phyloP scores from a whole-genome alignment of 202 grass and related monocot genomes.

The Musa balbisiana region DNA sequence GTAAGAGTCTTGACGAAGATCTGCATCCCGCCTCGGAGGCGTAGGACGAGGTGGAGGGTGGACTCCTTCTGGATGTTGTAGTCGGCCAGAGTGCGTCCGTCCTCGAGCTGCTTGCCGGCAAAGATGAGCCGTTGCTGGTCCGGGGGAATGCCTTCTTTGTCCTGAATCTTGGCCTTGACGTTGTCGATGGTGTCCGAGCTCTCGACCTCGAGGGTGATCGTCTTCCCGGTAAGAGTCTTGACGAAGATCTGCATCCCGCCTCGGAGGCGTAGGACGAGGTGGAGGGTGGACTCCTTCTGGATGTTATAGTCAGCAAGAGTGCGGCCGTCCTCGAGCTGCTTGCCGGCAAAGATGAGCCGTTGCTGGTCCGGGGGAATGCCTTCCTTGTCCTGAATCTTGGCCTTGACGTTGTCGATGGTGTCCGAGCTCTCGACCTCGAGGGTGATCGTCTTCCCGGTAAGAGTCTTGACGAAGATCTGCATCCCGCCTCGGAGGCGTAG shows the following conservation, averaged over 20 bases:
- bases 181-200: constrained; percentile 23
- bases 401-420: constrained; percentile 19
- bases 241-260: constrained; percentile 21
- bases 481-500: constrained; percentile 12
- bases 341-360: constrained; percentile 17
- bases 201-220: constrained; percentile 18
- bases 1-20: constrained; percentile 1
- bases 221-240: constrained; percentile 14
- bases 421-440: constrained; percentile 13
- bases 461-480: constrained; percentile 26
- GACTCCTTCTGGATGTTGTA: constrained; percentile 16
- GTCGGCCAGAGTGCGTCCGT: not conserved
- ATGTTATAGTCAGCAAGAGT: constrained; percentile 23
- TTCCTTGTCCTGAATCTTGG: constrained; percentile 18
- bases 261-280: constrained; percentile 10
- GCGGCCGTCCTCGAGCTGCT: constrained; percentile 20
- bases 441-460: constrained; percentile 13
- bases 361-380: constrained; percentile 19
- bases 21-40: constrained; percentile 1
- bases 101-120: not conserved
- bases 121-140: constrained; percentile 16
- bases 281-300: constrained; percentile 19
- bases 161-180: constrained; percentile 23
- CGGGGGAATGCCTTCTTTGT: constrained; percentile 17
- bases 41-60: not conserved